phyloP scores from a whole-genome alignment of 345 rosid species.

The Mercurialis annua region DNA sequence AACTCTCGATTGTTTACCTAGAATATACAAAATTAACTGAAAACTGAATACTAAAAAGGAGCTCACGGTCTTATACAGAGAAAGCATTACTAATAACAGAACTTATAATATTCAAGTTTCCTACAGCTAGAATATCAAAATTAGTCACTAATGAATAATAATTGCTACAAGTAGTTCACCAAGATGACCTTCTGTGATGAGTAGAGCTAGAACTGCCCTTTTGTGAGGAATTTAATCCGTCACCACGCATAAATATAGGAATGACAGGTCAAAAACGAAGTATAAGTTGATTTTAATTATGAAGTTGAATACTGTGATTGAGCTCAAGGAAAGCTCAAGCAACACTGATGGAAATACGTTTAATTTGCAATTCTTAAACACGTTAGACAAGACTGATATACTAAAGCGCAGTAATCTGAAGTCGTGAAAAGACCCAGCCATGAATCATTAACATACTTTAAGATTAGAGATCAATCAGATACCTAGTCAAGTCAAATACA shows the following conservation, averaged over 20 bases:
- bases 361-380: not conserved
- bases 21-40: no score
- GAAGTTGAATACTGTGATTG: not conserved
- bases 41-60: no score
- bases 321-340: not conserved
- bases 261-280: not conserved
- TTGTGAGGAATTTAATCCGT: no score
- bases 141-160: conserved; percentile 6
- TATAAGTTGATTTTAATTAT: not conserved
- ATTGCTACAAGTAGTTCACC: not conserved
- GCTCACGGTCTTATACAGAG: not conserved
- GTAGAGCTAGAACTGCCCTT: not conserved
- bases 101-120: not conserved
- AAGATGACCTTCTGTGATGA: not conserved
- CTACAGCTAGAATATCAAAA: not conserved
- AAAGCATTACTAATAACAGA: not conserved
- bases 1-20: not conserved
- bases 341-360: not conserved
- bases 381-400: not conserved
- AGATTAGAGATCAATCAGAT: not conserved
- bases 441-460: not conserved
- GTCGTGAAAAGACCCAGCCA: not conserved
- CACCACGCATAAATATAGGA: not conserved
- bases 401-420: not conserved
- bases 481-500: conserved; percentile 4